Evolutionary conservation across 805 yeast species (phyloP).

Genomic region (Cyberlindnera mississippiensis): DNA sequence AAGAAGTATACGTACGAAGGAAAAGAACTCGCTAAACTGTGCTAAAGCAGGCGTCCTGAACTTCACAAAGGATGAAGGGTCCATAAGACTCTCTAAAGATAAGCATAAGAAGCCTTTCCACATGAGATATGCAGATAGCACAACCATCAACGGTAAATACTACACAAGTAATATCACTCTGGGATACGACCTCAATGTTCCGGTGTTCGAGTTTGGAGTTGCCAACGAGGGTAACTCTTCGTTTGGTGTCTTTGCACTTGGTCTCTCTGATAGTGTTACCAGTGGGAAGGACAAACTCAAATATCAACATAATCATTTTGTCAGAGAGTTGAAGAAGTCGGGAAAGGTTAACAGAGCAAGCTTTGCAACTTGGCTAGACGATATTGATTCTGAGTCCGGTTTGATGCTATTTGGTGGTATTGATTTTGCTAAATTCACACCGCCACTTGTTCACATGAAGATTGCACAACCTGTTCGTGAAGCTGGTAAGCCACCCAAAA

Average conservation of each 20-base stretch:
- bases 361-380: constrained; percentile 21
- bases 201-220: constrained; percentile 32
- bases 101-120: too few relatives aligned
- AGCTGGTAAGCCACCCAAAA: constrained; percentile 7
- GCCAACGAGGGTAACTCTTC: constrained; percentile 35
- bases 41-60: constrained; percentile 6
- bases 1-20: background rate
- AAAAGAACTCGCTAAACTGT: constrained; percentile 5
- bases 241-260: constrained; percentile 37
- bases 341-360: constrained; percentile 12
- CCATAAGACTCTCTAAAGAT: too few relatives aligned
- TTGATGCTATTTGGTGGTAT: constrained; percentile 38
- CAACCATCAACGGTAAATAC: constrained; percentile 48
- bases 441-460: constrained; percentile 32
- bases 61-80: constrained; percentile 16
- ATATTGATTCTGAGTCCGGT: constrained; percentile 10
- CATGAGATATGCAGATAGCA: constrained; percentile 31
- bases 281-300: constrained; percentile 1
- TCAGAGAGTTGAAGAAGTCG: constrained; percentile 8
- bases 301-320: constrained; percentile 11
- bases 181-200: constrained; percentile 28
- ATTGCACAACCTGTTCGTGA: constrained; percentile 17
- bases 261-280: constrained; percentile 22
- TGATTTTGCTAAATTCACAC: constrained; percentile 36
- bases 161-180: constrained; percentile 35